Conservation (phyloP, 164 flowering plant species). For the Kalanchoe fedtschenkoi region DNA sequence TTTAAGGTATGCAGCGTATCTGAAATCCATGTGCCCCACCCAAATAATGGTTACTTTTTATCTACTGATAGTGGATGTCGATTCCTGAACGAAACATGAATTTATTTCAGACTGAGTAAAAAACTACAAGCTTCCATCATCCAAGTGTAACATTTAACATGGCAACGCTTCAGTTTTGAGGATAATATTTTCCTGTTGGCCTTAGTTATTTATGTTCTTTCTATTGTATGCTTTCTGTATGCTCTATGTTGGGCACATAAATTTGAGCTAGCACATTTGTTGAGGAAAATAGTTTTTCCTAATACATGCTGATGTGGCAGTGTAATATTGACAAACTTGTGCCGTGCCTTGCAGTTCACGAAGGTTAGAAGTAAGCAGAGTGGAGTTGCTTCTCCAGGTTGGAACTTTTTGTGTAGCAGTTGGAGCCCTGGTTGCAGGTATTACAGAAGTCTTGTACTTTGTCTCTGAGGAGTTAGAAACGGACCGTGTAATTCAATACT, state of each 20-base stretch:
- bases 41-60: neutral
- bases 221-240: neutral
- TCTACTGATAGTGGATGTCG: neutral
- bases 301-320: neutral
- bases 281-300: neutral
- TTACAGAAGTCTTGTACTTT: neutral
- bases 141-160: neutral
- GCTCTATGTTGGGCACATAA: neutral
- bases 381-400: conserved; percentile 95
- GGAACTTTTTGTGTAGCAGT: conserved; percentile 84
- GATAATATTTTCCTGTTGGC: neutral
- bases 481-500: neutral
- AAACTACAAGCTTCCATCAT: neutral
- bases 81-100: neutral
- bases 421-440: conserved; percentile 92
- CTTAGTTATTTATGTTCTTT: neutral
- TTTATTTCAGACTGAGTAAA: neutral
- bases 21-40: neutral
- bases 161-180: neutral
- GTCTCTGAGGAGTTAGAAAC: neutral
- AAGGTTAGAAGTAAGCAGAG: conserved; percentile 94
- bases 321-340: neutral
- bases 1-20: conserved; percentile 41
- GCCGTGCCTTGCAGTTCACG: conserved; percentile 54
- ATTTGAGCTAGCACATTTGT: neutral